A percentile compares a stretch with the other conserved stretches of the same genome.
Evolutionary conservation across 495 filamentous ascomycete species (phyloP).

Genomic region (Penicillium paxilli): DNA sequence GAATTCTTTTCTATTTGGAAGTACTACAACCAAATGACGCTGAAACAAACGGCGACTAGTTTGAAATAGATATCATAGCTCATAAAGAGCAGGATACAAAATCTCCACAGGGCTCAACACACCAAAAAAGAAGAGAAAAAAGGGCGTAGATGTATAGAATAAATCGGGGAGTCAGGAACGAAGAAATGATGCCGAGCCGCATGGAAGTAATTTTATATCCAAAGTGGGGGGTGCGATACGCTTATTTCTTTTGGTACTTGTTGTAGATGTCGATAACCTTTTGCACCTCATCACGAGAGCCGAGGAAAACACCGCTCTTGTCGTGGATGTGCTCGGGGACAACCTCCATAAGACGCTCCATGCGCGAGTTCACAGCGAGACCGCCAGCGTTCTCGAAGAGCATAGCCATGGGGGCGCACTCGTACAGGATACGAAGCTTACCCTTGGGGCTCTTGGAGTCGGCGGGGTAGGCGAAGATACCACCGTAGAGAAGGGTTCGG

Average conservation of each 20-base stretch:
- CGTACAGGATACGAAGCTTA: slow-evolving; percentile 95
- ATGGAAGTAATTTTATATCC: neutral
- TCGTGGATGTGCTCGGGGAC: slow-evolving; percentile 95
- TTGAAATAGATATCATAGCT: neutral
- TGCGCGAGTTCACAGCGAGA: slow-evolving; percentile 83
- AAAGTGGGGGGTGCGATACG: neutral
- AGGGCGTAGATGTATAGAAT: slow-evolving; percentile 8
- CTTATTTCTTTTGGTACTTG: slow-evolving; percentile 41
- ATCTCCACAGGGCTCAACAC: neutral
- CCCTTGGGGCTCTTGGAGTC: slow-evolving; percentile 99
- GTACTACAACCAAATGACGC: neutral
- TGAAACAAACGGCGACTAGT: slow-evolving; percentile 1
- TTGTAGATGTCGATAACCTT: slow-evolving; percentile 76
- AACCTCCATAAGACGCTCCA: slow-evolving; percentile 86
- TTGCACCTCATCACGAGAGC: slow-evolving; percentile 90
- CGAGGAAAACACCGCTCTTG: slow-evolving; percentile 92
- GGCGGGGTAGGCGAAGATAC: slow-evolving; percentile 95
- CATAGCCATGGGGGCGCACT: slow-evolving; percentile 99
- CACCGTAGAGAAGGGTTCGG: slow-evolving; percentile 90
- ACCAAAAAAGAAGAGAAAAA: neutral
- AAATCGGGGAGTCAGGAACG: neutral
- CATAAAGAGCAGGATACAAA: slow-evolving; percentile 3
- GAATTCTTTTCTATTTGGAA: neutral
- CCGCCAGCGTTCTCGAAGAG: slow-evolving; percentile 98
- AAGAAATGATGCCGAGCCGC: slow-evolving; percentile 10